Conservation (phyloP, 169 alveolate species). For the Eimeria falciformis region DNA sequence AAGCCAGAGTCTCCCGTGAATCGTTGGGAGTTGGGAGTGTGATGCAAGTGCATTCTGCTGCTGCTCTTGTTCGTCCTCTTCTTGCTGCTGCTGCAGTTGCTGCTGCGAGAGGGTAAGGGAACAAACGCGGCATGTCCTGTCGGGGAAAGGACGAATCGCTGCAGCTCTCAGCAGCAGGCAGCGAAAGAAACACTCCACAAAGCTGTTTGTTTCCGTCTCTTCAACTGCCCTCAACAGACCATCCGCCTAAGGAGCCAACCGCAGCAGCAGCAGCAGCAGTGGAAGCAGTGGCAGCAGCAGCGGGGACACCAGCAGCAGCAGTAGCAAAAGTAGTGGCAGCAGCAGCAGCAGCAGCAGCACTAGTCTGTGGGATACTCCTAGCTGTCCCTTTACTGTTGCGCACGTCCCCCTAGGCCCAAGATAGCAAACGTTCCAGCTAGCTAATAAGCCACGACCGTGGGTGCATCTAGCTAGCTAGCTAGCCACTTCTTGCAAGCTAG, state of each 20-base stretch:
- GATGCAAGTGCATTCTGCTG: too few relatives aligned
- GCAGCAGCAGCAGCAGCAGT: conserved; percentile 64
- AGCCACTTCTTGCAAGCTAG: background rate
- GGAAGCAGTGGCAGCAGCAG: conserved; percentile 30
- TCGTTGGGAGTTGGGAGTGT: too few relatives aligned
- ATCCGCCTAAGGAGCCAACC: conserved; percentile 25
- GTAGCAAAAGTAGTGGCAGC: background rate
- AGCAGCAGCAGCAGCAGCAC: background rate
- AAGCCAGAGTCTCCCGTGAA: too few relatives aligned
- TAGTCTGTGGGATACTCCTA: background rate
- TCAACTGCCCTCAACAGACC: conserved; percentile 41
- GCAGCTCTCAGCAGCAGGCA: conserved; percentile 60
- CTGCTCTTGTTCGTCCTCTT: background rate
- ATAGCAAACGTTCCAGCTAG: background rate
- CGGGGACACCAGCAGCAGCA: background rate
- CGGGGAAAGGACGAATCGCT: conserved; percentile 18
- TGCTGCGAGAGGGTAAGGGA: conserved; percentile 36
- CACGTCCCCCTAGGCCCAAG: background rate
- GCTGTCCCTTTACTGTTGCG: background rate
- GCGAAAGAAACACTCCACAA: conserved; percentile 27
- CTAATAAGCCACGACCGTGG: background rate
- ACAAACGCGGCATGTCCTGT: conserved; percentile 23
- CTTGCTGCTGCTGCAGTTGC: conserved; percentile 53
- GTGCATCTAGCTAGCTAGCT: background rate
- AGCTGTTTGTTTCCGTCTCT: background rate